Percentiles rank a stretch among this genome's conserved stretches.
Conservation (phyloP, 306 rosid genomes). For the Castanea sativa region DNA sequence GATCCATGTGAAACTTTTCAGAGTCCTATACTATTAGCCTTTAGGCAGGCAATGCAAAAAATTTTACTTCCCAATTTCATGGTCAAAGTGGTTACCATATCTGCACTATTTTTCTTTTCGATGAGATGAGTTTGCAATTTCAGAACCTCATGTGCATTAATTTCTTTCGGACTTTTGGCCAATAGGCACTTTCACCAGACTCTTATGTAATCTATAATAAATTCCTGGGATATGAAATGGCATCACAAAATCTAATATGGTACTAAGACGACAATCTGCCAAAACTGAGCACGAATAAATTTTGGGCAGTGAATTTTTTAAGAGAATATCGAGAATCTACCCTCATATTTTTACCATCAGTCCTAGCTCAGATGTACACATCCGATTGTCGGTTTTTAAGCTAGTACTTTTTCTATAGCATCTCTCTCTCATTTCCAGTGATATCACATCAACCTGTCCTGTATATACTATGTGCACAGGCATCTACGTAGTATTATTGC, state of each 20-base stretch:
- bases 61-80: background rate
- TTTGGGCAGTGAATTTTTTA: background rate
- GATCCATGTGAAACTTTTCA: slow-evolving; percentile 20
- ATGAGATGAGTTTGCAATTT: too few species aligned
- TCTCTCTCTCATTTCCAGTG: too few species aligned
- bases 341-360: background rate
- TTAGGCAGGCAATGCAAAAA: too few species aligned
- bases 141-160: too few species aligned
- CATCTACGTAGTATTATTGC: too few species aligned
- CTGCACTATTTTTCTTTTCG: too few species aligned
- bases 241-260: background rate
- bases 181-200: too few species aligned
- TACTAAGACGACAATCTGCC: background rate
- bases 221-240: background rate
- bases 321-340: background rate
- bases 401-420: background rate
- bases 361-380: too few species aligned
- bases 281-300: background rate
- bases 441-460: background rate
- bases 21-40: slow-evolving; percentile 5
- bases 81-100: background rate
- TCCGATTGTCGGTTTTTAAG: background rate
- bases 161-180: too few species aligned
- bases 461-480: background rate
- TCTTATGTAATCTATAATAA: background rate